Evolutionary conservation across 768 basidiomycete genomes (phyloP).

Genomic region (Trametes sanguinea): DNA sequence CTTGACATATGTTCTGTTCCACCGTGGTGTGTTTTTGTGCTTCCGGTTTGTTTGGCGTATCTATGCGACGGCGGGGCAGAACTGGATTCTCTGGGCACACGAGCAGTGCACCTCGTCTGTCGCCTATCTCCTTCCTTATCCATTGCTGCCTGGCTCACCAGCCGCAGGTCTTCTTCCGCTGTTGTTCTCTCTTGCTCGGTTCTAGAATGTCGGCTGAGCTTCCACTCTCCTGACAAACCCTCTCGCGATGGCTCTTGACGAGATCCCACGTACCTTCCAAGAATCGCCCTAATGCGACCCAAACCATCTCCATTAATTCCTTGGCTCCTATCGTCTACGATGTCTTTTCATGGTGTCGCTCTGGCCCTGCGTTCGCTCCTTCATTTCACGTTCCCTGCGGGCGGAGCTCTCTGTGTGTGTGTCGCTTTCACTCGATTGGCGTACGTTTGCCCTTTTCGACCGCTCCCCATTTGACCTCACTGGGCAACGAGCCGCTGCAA

Average conservation of each 20-base stretch:
- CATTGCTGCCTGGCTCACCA: slow-evolving; percentile 1
- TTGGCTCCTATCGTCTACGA: neutral
- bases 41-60: slow-evolving; percentile 15
- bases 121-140: neutral
- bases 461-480: slow-evolving; percentile 4
- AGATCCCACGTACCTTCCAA: neutral
- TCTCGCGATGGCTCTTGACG: slow-evolving; percentile 6
- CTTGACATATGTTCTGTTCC: slow-evolving; percentile 1
- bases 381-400: slow-evolving; percentile 11
- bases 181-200: neutral
- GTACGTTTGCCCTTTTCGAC: neutral
- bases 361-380: slow-evolving; percentile 17
- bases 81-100: slow-evolving; percentile 31
- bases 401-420: slow-evolving; percentile 10
- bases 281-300: neutral
- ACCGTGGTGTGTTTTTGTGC: slow-evolving; percentile 13
- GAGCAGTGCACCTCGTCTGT: slow-evolving; percentile 23
- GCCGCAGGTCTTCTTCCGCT: neutral
- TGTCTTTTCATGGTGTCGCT: neutral
- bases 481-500: slow-evolving; percentile 24
- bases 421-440: slow-evolving; percentile 12
- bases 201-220: neutral
- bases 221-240: neutral
- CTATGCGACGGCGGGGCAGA: slow-evolving; percentile 27
- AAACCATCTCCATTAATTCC: neutral